Evolutionary conservation across 2,329 filamentous ascomycete genomes (phyloP).

Genomic region (Neopestalotiopsis rosae): DNA sequence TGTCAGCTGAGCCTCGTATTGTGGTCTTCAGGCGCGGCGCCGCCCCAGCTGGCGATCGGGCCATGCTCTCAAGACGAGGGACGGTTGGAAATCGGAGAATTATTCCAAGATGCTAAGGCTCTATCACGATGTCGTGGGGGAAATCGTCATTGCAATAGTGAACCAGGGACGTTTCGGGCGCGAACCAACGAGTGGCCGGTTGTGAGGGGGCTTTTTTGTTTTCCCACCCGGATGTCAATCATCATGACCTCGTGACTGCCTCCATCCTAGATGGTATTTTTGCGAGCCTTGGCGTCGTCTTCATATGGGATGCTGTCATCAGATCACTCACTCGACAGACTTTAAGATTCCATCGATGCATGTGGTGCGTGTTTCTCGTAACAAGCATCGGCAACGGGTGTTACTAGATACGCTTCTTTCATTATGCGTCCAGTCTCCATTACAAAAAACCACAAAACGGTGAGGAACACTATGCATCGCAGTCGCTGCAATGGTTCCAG

Average conservation of each 20-base stretch:
- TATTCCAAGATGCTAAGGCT: neutral
- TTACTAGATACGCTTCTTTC: no score
- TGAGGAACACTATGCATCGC: no score
- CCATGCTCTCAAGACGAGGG: neutral
- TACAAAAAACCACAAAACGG: no score
- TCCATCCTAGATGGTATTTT: neutral
- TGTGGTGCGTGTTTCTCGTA: no score
- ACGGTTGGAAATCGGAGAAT: neutral
- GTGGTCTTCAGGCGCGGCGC: slow-evolving; percentile 9
- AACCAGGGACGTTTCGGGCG: neutral
- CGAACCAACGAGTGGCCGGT: neutral
- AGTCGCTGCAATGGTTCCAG: no score
- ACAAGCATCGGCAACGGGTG: no score
- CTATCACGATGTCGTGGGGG: neutral
- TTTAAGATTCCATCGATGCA: neutral
- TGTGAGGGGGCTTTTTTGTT: neutral
- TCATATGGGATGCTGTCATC: neutral
- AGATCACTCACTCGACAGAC: neutral
- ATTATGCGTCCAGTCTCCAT: no score
- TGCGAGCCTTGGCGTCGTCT: neutral
- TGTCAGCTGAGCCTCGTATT: slow-evolving; percentile 16
- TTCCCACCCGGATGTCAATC: neutral
- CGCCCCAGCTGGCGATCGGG: slow-evolving; percentile 2
- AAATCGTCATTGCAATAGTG: neutral
- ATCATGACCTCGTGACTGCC: neutral